phyloP scores from a whole-genome alignment of 2,329 filamentous ascomycete species.

The Beauveria brongniartii region DNA sequence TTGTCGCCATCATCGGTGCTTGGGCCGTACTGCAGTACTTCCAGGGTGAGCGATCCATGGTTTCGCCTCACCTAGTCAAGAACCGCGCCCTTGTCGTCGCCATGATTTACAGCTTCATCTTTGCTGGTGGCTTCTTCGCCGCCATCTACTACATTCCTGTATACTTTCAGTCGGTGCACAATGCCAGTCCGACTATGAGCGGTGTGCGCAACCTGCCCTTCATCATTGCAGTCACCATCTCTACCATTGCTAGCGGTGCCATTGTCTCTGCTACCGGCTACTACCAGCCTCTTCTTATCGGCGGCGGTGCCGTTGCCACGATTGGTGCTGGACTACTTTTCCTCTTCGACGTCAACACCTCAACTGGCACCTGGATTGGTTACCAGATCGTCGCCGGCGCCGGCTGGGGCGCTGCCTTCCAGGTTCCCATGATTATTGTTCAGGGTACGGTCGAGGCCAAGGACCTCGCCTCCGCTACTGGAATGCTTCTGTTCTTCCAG shows the following conservation, averaged over 20 bases:
- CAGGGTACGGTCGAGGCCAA: slow-evolving; percentile 31
- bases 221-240: slow-evolving; percentile 34
- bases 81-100: slow-evolving; percentile 25
- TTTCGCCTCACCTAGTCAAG: slow-evolving; percentile 26
- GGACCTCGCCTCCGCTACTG: slow-evolving; percentile 39
- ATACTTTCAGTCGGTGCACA: slow-evolving; percentile 29
- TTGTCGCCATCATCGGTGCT: slow-evolving; percentile 19
- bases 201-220: slow-evolving; percentile 32
- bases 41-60: slow-evolving; percentile 32
- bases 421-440: slow-evolving; percentile 43
- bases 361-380: slow-evolving; percentile 40
- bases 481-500: slow-evolving; percentile 42
- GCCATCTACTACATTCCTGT: slow-evolving; percentile 33
- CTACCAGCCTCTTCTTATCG: slow-evolving; percentile 38
- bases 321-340: slow-evolving; percentile 36
- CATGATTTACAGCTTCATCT: slow-evolving; percentile 30
- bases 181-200: slow-evolving; percentile 25
- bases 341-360: slow-evolving; percentile 29
- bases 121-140: slow-evolving; percentile 28
- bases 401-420: slow-evolving; percentile 36
- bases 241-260: slow-evolving; percentile 31
- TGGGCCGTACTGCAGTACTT: slow-evolving; percentile 28
- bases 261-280: slow-evolving; percentile 31
- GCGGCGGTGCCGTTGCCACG: slow-evolving; percentile 34
- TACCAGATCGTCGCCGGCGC: slow-evolving; percentile 45